Conservation (phyloP, 2,329 filamentous ascomycete species). For the Alternaria sp. region DNA sequence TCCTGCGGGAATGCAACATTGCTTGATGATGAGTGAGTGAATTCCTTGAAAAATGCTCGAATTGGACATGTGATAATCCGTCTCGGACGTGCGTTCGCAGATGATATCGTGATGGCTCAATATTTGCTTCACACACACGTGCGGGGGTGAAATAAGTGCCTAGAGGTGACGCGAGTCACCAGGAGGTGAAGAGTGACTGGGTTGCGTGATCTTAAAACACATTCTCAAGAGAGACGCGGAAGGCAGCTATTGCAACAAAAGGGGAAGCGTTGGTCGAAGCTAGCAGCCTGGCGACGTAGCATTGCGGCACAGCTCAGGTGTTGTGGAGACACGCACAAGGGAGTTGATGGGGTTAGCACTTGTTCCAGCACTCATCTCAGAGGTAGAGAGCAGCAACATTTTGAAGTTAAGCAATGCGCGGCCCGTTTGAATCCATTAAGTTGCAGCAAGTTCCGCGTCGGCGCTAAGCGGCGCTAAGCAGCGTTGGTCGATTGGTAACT, state of each 20-base stretch:
- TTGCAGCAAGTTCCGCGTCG: not conserved
- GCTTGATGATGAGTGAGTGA: slow-evolving; percentile 10
- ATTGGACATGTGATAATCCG: not conserved
- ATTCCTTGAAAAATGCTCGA: not conserved
- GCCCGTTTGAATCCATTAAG: not conserved
- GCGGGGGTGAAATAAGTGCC: slow-evolving; percentile 8
- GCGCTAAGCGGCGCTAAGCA: slow-evolving; percentile 18
- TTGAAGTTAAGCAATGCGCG: not conserved
- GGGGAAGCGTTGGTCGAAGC: slow-evolving; percentile 1
- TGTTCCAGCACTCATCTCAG: not conserved
- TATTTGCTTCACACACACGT: slow-evolving; percentile 9
- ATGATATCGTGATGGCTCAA: slow-evolving; percentile 5
- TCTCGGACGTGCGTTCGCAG: slow-evolving; percentile 3
- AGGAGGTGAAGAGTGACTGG: not conserved
- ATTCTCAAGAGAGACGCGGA: not conserved
- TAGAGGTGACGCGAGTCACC: not conserved
- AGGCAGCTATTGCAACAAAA: not conserved
- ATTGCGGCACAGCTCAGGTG: slow-evolving; percentile 21
- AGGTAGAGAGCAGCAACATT: no score
- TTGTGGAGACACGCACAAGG: slow-evolving; percentile 5
- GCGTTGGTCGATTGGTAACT: slow-evolving; percentile 16
- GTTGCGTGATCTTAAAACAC: not conserved
- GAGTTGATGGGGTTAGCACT: not conserved
- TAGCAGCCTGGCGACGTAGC: slow-evolving; percentile 10
- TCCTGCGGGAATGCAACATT: slow-evolving; percentile 22